Evolutionary conservation across 1,139 yeast species (phyloP), one percentile per base, ranked within the genome.

Genomic region (Sugiyamaella grinbergsii): DNA sequence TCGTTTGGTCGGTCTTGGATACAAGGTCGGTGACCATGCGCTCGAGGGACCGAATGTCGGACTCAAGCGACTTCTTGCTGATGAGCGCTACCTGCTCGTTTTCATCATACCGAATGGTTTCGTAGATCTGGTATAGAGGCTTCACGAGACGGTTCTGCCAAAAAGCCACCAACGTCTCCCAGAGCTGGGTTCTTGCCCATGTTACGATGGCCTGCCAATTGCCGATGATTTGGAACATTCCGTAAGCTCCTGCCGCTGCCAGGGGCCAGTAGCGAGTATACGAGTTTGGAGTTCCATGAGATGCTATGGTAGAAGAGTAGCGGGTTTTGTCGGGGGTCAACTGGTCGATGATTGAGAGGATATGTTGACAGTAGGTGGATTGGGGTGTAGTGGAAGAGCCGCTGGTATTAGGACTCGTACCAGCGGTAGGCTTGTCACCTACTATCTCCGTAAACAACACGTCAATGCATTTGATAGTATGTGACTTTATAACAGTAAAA

Each of bases 21-120:
- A 81, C 80, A 65, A 85, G 88, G 53, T 86, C 94, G 22, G 81
- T 71, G 4, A 90, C 88, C 98, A 93, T 93, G 52, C 96, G 70
- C 62, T 89, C 93, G 50, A 93, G 74, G 1, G 96, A 86, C 45
- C 81, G 79, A 57, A 89, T 71, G 62, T 91, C 98, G 0, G 94
- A 81, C 47, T 78, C 77, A 16, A 93, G 73, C 1, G 96, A 85
- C 54, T 87, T 85, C 62, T 85, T 84, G 6, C 94, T 82, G 67
- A 89, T 83, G 26, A 93, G 80, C 0, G 94, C 84, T 29, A 89
- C 77, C 54, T 82, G 80, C 2, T 83, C 80, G 46, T 75, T 74
- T 29, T 82, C 83, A 64, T 91, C 97, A 65, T 88, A 94, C 51
- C 95, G 78, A 22, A 93, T 82, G 0, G 95, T 89, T 47, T 80